phyloP scores from a whole-genome alignment of 805 yeast genomes.

The Dipodascus albidus region DNA sequence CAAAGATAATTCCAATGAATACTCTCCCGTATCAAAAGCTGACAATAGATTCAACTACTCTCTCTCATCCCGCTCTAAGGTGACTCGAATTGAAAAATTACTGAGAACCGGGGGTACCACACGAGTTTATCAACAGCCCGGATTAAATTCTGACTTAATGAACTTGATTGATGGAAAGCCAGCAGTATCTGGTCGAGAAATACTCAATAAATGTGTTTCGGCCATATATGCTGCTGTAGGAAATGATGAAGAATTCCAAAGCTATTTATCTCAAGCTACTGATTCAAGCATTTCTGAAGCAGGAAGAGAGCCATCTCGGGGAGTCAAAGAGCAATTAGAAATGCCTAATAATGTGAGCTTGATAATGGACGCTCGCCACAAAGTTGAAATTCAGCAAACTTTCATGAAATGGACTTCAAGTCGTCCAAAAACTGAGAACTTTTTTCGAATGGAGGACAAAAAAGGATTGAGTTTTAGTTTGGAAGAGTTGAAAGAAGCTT shows the following conservation, averaged over 20 bases:
- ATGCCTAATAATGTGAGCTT: not conserved
- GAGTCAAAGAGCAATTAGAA: not conserved
- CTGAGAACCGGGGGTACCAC: not conserved
- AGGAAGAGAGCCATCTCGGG: conserved; percentile 1
- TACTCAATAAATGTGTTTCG: not conserved
- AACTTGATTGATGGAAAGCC: not conserved
- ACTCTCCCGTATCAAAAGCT: not conserved
- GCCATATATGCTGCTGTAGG: conserved; percentile 1
- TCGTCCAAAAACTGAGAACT: conserved; percentile 8
- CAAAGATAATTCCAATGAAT: not conserved
- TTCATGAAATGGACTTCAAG: conserved; percentile 10
- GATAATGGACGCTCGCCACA: conserved; percentile 1
- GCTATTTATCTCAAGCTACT: not conserved
- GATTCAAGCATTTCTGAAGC: not conserved
- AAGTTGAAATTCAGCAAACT: not conserved
- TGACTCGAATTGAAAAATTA: not conserved
- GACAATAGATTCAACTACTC: not conserved
- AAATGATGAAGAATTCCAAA: not conserved
- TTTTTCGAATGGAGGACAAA: conserved; percentile 14
- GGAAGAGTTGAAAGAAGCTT: conserved; percentile 11
- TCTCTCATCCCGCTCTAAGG: not conserved
- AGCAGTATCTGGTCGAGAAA: not conserved
- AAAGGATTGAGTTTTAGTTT: conserved; percentile 9
- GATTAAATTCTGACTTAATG: not conserved
- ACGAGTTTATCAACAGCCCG: not conserved